phyloP scores from a whole-genome alignment of 2,329 filamentous ascomycete genomes.

The Hyphodiscus sp. region DNA sequence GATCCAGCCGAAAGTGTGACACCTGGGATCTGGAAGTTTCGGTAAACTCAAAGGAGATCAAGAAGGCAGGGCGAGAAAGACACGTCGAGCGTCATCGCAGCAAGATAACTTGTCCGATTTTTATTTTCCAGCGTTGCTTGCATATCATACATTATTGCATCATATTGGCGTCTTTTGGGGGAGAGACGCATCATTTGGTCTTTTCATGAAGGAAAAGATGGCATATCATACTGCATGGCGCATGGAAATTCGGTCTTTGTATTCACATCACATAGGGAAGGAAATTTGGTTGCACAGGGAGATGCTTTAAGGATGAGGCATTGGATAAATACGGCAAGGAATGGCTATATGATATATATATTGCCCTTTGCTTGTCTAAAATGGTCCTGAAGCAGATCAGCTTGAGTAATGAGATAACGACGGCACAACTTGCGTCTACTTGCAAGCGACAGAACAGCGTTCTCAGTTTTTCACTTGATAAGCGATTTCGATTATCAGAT shows the following conservation, averaged over 20 bases:
- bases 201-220: conserved; percentile 4
- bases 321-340: not conserved
- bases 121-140: conserved; percentile 23
- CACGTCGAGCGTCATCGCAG: conserved; percentile 20
- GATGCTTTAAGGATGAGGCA: not conserved
- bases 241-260: conserved; percentile 3
- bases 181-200: conserved; percentile 6
- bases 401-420: not conserved
- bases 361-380: not conserved
- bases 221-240: conserved; percentile 15
- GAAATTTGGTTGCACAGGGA: not conserved
- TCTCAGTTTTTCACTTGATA: too few relatives aligned
- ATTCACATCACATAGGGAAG: not conserved
- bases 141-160: conserved; percentile 15
- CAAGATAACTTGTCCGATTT: conserved; percentile 21
- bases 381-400: not conserved
- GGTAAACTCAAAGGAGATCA: not conserved
- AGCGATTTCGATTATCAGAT: too few relatives aligned
- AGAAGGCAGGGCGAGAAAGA: conserved; percentile 7
- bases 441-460: not conserved
- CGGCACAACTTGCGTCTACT: not conserved
- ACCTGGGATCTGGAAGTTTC: not conserved
- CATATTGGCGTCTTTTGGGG: conserved; percentile 9
- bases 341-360: not conserved
- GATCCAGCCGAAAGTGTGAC: not conserved